These are phyloP conservation scores for Russula abietina DNA, from an alignment of 768 basidiomycete species.

Conservation along the genomic window DNA sequence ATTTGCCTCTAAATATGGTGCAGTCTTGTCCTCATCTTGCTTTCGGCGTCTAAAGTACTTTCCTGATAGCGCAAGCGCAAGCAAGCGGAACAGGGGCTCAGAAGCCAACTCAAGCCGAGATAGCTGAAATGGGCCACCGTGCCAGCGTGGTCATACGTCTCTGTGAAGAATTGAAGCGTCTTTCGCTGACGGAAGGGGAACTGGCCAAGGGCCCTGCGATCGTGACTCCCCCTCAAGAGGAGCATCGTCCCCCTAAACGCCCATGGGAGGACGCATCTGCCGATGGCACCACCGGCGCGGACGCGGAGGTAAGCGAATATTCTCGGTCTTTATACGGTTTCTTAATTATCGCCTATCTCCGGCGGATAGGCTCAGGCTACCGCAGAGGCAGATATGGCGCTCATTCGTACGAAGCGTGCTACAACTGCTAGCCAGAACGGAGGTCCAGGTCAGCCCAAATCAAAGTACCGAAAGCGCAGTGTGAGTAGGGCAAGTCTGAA, in stretches of 20 bases:
- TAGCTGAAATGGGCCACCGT: conserved; percentile 63
- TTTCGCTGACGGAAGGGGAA: conserved; percentile 30
- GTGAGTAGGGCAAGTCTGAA: conserved; percentile 42
- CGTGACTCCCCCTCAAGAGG: conserved; percentile 35
- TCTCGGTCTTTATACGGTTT: conserved; percentile 17
- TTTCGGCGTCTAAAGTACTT: background rate
- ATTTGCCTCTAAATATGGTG: conserved; percentile 67
- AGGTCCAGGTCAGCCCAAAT: conserved; percentile 51
- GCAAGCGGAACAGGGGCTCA: conserved; percentile 42
- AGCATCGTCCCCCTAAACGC: conserved; percentile 61
- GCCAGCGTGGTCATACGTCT: conserved; percentile 64
- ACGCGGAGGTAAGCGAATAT: conserved; percentile 18
- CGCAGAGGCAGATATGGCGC: conserved; percentile 80
- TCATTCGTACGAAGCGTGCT: conserved; percentile 77
- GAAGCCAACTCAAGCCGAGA: conserved; percentile 46
- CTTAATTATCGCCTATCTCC: conserved; percentile 24
- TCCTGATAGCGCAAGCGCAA: conserved; percentile 34
- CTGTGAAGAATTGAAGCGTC: conserved; percentile 52
- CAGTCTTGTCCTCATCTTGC: conserved; percentile 24
- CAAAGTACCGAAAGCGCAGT: conserved; percentile 80
- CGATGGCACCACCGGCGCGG: conserved; percentile 31
- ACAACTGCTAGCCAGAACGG: conserved; percentile 49
- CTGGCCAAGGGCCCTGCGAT: conserved; percentile 26
- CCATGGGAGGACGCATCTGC: conserved; percentile 73
- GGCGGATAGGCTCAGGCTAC: conserved; percentile 47